Base-by-base conservation (phyloP, 1,284 basidiomycete species). In the Cerrena zonata region DNA sequence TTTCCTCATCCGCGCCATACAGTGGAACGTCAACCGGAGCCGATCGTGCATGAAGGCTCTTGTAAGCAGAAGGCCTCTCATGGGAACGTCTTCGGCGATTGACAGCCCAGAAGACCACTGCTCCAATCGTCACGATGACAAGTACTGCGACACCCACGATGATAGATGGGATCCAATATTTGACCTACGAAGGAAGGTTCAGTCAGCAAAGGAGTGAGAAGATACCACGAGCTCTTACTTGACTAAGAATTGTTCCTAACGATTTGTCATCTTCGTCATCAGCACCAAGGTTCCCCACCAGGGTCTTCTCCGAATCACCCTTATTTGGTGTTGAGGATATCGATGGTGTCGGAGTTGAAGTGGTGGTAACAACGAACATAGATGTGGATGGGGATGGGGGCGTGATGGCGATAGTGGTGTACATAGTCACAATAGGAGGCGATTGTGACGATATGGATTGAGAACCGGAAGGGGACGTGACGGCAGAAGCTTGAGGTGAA, bases 111-210 rank as follows among this genome's bases (percentile, higher is more conserved):
- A 39, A 55, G 37, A 57, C 53, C 50, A 58, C 40, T 5, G 42
- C 49, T 12, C 52, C 58, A 41, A 64, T 41, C 37, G 55, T 22
- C 18, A 57, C 47, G 25, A 60, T 27, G 1, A 48, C 58, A 44
- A 55, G 43, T 12, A 62, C 24, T 38, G 55, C 50, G 2, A 53
- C 52, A 27, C 58, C 50, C 13, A 60, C 56, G 51, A 64, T 55
- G 53, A 63, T 59, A 22, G 60, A 55, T 42, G 57, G 58, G 48
- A 60, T 44, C 53, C 57, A 64, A 43, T 59, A 58, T 40, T 60
- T 54, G 45, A 62, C 53, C 60, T 63, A 45, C 19, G 10, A 26
- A 13, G 4, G 11, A 7, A 27, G 5, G 13, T 22, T 42, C 3
- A 21, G 38, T 34, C 30, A 34, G 46, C n/a, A 41, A 21, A 36